phyloP scores from a whole-genome alignment of 371 early-diverging fungal species.

The Syncephalastrum monosporum region DNA sequence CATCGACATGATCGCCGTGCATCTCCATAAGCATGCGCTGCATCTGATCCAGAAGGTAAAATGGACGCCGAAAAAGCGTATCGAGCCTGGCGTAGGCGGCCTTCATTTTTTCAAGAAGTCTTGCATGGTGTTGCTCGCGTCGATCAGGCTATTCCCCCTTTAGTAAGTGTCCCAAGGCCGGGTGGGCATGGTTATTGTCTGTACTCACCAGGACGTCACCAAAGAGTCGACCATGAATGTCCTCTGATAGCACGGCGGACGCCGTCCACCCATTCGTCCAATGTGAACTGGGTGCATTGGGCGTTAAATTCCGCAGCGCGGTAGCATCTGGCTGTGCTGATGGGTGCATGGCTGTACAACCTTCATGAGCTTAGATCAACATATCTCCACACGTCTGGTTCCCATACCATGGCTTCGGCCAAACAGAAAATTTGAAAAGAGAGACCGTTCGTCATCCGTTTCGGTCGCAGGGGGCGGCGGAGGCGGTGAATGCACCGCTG shows the following conservation, averaged over 20 bases:
- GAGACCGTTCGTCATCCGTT: constrained; percentile 12
- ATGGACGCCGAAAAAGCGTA: constrained; percentile 3
- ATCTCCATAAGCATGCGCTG: constrained; percentile 30
- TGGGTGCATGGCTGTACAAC: constrained; percentile 6
- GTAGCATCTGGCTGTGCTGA: too few species aligned
- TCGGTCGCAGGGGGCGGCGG: constrained; percentile 7
- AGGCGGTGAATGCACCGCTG: constrained; percentile 4
- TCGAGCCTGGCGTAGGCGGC: constrained; percentile 24
- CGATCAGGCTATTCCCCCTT: constrained; percentile 22
- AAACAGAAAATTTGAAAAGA: constrained; percentile 27
- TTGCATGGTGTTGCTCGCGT: constrained; percentile 4
- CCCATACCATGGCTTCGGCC: constrained; percentile 16
- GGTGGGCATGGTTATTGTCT: not conserved
- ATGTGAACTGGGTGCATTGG: too few species aligned
- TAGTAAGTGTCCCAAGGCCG: not conserved
- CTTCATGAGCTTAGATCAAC: not conserved
- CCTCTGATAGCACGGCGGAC: constrained; percentile 19
- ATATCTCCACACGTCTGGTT: not conserved
- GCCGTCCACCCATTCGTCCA: constrained; percentile 19
- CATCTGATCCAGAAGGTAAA: constrained; percentile 26
- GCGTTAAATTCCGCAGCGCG: too few species aligned
- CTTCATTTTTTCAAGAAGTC: constrained; percentile 23
- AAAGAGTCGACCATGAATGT: constrained; percentile 24
- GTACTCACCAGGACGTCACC: constrained; percentile 22
- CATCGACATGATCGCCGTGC: constrained; percentile 13